These are phyloP conservation scores for Cladosporium phlei DNA, from an alignment of 2,329 filamentous ascomycete species.

Conservation along the genomic window DNA sequence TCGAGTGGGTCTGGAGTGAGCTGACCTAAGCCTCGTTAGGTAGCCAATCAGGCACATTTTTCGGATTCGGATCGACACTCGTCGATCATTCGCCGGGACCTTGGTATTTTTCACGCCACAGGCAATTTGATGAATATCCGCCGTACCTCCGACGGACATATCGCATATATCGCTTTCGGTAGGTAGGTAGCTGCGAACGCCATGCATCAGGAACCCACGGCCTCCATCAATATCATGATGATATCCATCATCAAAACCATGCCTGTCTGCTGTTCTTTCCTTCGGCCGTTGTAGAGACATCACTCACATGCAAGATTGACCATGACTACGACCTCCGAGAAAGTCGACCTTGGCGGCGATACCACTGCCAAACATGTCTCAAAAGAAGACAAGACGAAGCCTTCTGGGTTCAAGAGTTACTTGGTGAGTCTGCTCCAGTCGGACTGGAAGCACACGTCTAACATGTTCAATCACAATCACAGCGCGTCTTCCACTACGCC, in stretches of 20 bases:
- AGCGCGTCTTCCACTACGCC: conserved; percentile 32
- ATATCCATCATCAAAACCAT: background rate
- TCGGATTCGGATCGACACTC: too few species aligned
- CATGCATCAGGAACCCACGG: background rate
- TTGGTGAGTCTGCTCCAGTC: background rate
- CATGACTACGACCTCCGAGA: background rate
- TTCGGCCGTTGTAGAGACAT: too few species aligned
- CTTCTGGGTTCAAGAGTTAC: conserved; percentile 9
- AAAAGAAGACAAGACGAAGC: background rate
- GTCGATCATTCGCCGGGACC: too few species aligned
- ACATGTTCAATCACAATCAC: too few species aligned
- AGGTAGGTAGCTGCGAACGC: background rate
- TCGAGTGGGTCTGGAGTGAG: too few species aligned
- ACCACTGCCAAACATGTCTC: background rate
- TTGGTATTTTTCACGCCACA: too few species aligned
- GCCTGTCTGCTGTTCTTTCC: background rate
- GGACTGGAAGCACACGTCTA: too few species aligned
- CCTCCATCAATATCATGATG: background rate
- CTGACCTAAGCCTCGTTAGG: too few species aligned
- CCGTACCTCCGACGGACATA: background rate
- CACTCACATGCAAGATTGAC: background rate
- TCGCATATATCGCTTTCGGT: conserved; percentile 1
- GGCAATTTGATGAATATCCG: too few species aligned
- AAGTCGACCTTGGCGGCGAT: background rate
- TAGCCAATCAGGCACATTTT: too few species aligned